These are phyloP conservation scores for Geoglossum cookeanum DNA, from an alignment of 2,329 filamentous ascomycete genomes.

Conservation along the genomic window DNA sequence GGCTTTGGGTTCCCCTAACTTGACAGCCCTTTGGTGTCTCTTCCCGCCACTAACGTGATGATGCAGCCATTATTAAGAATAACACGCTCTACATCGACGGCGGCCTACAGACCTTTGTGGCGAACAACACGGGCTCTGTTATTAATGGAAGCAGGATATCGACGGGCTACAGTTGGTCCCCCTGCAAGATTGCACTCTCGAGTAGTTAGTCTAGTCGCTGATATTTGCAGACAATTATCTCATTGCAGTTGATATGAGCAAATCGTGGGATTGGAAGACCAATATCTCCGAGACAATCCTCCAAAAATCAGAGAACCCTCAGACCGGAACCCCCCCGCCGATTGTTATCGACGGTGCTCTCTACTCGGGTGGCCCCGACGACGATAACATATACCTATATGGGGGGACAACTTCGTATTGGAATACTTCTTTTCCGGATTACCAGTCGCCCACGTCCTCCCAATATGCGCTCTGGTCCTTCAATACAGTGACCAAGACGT, in stretches of 20 bases:
- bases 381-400: constrained; percentile 16
- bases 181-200: neutral
- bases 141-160: constrained; percentile 9
- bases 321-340: constrained; percentile 13
- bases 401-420: constrained; percentile 16
- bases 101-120: constrained; percentile 14
- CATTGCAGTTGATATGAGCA: constrained; percentile 14
- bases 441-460: constrained; percentile 10
- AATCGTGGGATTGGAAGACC: constrained; percentile 16
- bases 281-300: constrained; percentile 14
- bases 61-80: constrained; percentile 15
- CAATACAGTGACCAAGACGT: constrained; percentile 10
- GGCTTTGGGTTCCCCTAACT: neutral
- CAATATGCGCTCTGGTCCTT: constrained; percentile 18
- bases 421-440: constrained; percentile 17
- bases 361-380: constrained; percentile 12
- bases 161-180: constrained; percentile 16
- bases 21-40: neutral
- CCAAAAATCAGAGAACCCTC: constrained; percentile 11
- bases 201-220: neutral
- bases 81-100: constrained; percentile 16
- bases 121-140: constrained; percentile 8
- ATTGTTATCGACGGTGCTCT: constrained; percentile 15
- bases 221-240: constrained; percentile 12
- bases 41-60: neutral